Conservation (phyloP, 495 filamentous ascomycete genomes). For the Parathielavia hyrcaniae region DNA sequence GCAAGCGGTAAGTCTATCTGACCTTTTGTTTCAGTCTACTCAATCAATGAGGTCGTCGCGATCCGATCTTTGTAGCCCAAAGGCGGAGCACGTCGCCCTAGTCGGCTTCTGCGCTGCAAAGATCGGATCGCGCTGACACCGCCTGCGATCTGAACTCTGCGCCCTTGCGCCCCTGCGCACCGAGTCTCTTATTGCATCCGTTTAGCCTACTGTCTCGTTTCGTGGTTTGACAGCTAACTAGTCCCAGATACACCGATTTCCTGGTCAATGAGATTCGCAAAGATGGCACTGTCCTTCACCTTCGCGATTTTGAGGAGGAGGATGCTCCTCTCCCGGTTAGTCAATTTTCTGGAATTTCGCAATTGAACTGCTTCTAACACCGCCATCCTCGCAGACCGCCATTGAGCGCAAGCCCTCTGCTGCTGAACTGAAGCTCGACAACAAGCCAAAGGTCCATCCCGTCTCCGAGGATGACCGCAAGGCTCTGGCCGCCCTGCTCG, state of each 20-base stretch:
- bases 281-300: conserved; percentile 71
- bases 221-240: neutral
- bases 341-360: neutral
- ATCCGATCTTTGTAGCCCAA: neutral
- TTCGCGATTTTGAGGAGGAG: conserved; percentile 50
- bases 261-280: conserved; percentile 85
- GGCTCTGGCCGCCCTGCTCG: conserved; percentile 26
- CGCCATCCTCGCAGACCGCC: neutral
- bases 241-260: conserved; percentile 82
- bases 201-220: too few relatives aligned
- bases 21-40: neutral
- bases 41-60: neutral
- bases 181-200: too few relatives aligned
- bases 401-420: neutral
- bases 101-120: neutral
- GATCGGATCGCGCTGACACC: neutral
- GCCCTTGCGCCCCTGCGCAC: too few relatives aligned
- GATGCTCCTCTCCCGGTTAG: conserved; percentile 31
- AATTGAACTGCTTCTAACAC: neutral
- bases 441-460: conserved; percentile 4
- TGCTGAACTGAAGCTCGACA: conserved; percentile 4
- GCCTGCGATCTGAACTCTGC: neutral
- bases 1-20: conserved; percentile 32
- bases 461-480: conserved; percentile 25
- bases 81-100: too few relatives aligned